phyloP scores from a whole-genome alignment of 2,329 filamentous ascomycete genomes.

The Rutstroemia sp. region DNA sequence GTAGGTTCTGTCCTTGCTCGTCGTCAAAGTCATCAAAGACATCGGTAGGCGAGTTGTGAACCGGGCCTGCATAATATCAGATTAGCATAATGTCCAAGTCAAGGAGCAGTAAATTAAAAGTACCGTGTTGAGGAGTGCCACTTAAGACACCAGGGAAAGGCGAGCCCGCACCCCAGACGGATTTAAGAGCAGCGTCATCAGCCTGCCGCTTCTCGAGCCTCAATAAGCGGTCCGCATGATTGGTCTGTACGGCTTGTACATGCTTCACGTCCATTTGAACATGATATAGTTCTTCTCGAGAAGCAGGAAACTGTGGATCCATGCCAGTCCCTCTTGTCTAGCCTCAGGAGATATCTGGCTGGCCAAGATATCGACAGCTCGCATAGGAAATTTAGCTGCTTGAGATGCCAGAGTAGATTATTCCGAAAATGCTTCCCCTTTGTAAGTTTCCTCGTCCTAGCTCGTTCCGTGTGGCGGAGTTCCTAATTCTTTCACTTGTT shows the following conservation, averaged over 20 bases:
- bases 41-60: constrained; percentile 73
- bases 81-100: constrained; percentile 13
- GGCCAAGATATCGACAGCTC: background rate
- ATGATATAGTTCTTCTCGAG: constrained; percentile 58
- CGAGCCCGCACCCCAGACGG: constrained; percentile 84
- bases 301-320: constrained; percentile 54
- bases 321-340: constrained; percentile 38
- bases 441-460: background rate
- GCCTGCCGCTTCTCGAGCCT: constrained; percentile 60
- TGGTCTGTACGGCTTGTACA: constrained; percentile 54
- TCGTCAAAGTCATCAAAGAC: constrained; percentile 83
- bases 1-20: constrained; percentile 72
- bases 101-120: constrained; percentile 27
- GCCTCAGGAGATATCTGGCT: background rate
- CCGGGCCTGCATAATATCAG: constrained; percentile 51
- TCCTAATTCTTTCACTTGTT: background rate
- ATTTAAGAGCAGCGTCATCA: constrained; percentile 65
- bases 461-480: background rate
- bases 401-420: background rate
- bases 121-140: constrained; percentile 82
- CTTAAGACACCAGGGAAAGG: constrained; percentile 82
- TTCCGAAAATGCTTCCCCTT: background rate
- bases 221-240: constrained; percentile 53
- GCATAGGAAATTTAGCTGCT: constrained; percentile 1
- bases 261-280: constrained; percentile 66